Evolutionary conservation across 139 green algal species (phyloP).

Genomic region (Chlorella sp.): DNA sequence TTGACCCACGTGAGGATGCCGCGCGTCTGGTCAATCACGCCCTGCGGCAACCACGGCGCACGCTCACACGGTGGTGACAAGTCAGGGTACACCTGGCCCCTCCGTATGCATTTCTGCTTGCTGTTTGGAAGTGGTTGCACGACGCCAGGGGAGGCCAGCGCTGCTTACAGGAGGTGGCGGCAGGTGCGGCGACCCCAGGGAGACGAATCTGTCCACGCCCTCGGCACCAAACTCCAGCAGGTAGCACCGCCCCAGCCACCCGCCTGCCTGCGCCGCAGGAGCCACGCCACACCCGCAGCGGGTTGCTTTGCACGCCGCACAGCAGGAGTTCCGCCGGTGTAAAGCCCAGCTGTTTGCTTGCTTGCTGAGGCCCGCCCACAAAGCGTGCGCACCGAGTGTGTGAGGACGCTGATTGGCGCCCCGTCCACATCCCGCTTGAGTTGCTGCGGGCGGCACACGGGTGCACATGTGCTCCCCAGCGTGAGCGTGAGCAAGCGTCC

Average conservation of each 20-base stretch:
- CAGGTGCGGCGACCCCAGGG: slow-evolving; percentile 64
- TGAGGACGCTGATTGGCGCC: slow-evolving; percentile 69
- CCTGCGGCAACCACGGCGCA: too few relatives aligned
- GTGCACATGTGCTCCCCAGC: not conserved
- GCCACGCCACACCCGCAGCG: too few relatives aligned
- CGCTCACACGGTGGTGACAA: too few relatives aligned
- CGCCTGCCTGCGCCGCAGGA: too few relatives aligned
- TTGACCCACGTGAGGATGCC: too few relatives aligned
- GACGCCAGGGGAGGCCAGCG: too few relatives aligned
- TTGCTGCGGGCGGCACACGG: not conserved
- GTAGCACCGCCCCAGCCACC: slow-evolving; percentile 82
- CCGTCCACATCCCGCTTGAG: slow-evolving; percentile 44
- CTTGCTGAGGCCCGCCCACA: slow-evolving; percentile 77
- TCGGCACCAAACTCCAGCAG: slow-evolving; percentile 61
- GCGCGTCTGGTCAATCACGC: too few relatives aligned
- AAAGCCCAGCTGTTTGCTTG: slow-evolving; percentile 83
- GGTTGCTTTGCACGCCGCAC: too few relatives aligned
- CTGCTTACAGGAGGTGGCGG: slow-evolving; percentile 38
- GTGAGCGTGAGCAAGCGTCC: not conserved
- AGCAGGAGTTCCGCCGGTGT: slow-evolving; percentile 11
- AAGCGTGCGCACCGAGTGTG: slow-evolving; percentile 86
- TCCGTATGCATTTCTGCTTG: too few relatives aligned
- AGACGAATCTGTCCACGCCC: slow-evolving; percentile 66
- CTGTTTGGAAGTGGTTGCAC: too few relatives aligned
- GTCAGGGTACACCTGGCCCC: too few relatives aligned